A percentile compares a stretch with the other conserved stretches of the same genome.
phyloP scores from a whole-genome alignment of 768 basidiomycete species.

The Grammothele lineata region DNA sequence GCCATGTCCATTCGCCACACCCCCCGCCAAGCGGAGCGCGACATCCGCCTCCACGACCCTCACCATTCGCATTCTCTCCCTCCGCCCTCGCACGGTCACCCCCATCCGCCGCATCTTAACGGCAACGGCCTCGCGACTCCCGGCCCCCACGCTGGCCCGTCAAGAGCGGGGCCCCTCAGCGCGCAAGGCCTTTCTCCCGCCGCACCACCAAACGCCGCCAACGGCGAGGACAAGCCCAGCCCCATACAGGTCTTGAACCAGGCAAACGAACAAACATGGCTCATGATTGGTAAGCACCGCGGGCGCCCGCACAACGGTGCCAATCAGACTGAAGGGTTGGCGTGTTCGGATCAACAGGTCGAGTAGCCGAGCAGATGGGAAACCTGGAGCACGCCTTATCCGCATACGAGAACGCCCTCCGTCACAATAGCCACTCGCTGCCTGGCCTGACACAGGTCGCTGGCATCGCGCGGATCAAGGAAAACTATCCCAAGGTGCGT shows the following conservation, averaged over 20 bases:
- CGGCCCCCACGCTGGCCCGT: conserved; percentile 32
- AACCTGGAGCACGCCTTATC: conserved; percentile 89
- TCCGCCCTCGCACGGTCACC: conserved; percentile 34
- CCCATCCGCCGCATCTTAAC: conserved; percentile 47
- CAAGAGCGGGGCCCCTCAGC: conserved; percentile 18
- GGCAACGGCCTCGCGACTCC: conserved; percentile 46
- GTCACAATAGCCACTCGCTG: conserved; percentile 91
- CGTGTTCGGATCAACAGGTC: conserved; percentile 49
- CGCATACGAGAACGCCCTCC: conserved; percentile 92
- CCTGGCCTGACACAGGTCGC: conserved; percentile 91
- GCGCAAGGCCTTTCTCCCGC: conserved; percentile 20
- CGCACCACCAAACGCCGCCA: conserved; percentile 37
- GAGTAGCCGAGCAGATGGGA: conserved; percentile 92
- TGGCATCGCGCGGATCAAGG: conserved; percentile 94
- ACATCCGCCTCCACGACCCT: conserved; percentile 61
- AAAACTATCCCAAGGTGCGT: conserved; percentile 92
- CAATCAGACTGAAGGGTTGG: conserved; percentile 21
- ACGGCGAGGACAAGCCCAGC: conserved; percentile 31
- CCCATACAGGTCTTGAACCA: conserved; percentile 72
- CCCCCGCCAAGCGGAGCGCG: conserved; percentile 55
- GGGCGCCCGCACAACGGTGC: conserved; percentile 7
- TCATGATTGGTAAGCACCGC: conserved; percentile 70
- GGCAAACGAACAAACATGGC: conserved; percentile 95
- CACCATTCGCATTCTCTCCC: conserved; percentile 43
- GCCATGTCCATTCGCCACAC: conserved; percentile 59